A percentile compares a stretch with the other conserved stretches of the same genome.
Conservation (phyloP, 306 rosid species). For the Vachellia collinsii region DNA sequence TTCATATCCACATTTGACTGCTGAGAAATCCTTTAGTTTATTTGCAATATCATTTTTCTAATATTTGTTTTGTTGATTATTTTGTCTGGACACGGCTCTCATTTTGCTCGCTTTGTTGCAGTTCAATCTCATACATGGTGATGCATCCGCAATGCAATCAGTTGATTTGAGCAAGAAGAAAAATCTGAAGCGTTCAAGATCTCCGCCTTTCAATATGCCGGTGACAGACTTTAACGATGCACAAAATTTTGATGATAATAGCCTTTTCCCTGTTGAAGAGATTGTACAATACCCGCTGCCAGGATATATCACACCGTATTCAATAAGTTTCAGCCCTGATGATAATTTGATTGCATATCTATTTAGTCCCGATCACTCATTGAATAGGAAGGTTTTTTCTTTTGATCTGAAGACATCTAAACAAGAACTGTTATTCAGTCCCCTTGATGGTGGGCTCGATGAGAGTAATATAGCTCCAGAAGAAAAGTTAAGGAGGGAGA, state of each 20-base stretch:
- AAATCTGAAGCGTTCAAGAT: slow-evolving; percentile 72
- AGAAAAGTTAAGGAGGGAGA: slow-evolving; percentile 96
- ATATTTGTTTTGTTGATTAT: not conserved
- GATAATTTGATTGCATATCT: slow-evolving; percentile 69
- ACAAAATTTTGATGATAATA: slow-evolving; percentile 55
- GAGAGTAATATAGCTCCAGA: slow-evolving; percentile 87
- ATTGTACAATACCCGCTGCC: slow-evolving; percentile 93
- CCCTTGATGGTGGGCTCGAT: slow-evolving; percentile 91
- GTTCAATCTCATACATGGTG: slow-evolving; percentile 40
- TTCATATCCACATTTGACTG: slow-evolving; percentile 15
- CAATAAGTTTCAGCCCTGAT: slow-evolving; percentile 84
- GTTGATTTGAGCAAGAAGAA: slow-evolving; percentile 63
- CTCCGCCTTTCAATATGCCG: slow-evolving; percentile 67
- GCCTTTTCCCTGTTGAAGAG: slow-evolving; percentile 81
- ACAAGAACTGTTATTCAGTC: slow-evolving; percentile 80
- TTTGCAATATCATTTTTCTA: slow-evolving; percentile 9
- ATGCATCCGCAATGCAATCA: slow-evolving; percentile 72
- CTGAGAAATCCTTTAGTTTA: slow-evolving; percentile 7
- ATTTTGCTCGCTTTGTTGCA: slow-evolving; percentile 44
- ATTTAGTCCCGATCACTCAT: slow-evolving; percentile 80
- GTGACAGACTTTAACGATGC: slow-evolving; percentile 58
- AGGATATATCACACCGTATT: slow-evolving; percentile 80
- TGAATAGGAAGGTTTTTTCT: slow-evolving; percentile 78
- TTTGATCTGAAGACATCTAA: slow-evolving; percentile 63
- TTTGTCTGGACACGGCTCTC: slow-evolving; percentile 15